phyloP scores from a whole-genome alignment of 1,139 yeast species.

The Candida smagusa region DNA sequence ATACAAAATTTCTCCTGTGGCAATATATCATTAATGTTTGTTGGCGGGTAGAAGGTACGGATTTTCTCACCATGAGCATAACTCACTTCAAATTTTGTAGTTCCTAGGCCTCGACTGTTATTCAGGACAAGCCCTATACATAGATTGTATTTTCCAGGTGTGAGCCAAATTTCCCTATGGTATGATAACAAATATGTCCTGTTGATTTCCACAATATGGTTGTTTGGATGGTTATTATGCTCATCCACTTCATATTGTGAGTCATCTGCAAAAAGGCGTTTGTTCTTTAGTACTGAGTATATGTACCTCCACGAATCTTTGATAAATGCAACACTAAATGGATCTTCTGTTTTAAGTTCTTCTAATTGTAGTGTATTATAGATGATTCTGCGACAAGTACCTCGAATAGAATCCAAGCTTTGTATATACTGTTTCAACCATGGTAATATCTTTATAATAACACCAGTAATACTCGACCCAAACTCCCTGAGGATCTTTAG shows the following conservation, averaged over 20 bases:
- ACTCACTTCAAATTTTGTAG: conserved; percentile 51
- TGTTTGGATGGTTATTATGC: conserved; percentile 44
- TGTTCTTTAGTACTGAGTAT: conserved; percentile 48
- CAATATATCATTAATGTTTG: conserved; percentile 54
- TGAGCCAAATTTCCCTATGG: conserved; percentile 43
- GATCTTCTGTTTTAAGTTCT: conserved; percentile 10
- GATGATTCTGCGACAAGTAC: conserved; percentile 30
- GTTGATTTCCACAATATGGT: conserved; percentile 46
- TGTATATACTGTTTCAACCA: conserved; percentile 43
- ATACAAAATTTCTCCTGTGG: conserved; percentile 53
- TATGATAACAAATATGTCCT: conserved; percentile 50
- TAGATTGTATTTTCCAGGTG: conserved; percentile 51
- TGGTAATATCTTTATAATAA: conserved; percentile 31
- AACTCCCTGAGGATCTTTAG: conserved; percentile 39
- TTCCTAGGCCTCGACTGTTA: conserved; percentile 55
- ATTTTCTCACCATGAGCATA: conserved; percentile 22
- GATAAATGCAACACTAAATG: conserved; percentile 21
- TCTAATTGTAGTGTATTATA: conserved; percentile 25
- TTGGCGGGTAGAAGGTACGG: conserved; percentile 52
- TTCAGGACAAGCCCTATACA: conserved; percentile 53
- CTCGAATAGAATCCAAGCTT: conserved; percentile 48
- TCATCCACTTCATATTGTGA: conserved; percentile 51
- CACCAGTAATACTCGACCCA: conserved; percentile 36
- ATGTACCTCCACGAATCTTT: conserved; percentile 57
- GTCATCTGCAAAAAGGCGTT: conserved; percentile 52